phyloP scores from a whole-genome alignment of 768 basidiomycete species.

The Xerocomellus dryophilus region DNA sequence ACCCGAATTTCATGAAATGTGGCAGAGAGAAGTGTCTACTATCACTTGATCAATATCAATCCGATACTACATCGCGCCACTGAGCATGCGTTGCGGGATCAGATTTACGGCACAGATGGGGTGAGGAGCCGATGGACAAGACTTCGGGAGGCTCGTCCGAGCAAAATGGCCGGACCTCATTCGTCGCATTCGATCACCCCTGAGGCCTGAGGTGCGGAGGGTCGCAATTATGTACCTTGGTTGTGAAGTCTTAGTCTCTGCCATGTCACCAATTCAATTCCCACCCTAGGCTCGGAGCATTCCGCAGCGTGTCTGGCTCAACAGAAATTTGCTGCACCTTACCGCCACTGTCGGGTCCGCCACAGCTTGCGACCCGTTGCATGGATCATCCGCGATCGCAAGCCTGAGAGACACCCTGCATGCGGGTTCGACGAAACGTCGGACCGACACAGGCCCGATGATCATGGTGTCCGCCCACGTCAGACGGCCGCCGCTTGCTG shows the following conservation, averaged over 20 bases:
- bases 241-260: background rate
- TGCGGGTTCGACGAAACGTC: too few species aligned
- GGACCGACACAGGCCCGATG: too few species aligned
- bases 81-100: background rate
- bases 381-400: too few species aligned
- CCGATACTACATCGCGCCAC: background rate
- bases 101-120: background rate
- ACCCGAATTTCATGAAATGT: background rate
- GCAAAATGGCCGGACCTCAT: background rate
- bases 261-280: constrained; percentile 1
- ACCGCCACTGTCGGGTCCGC: too few species aligned
- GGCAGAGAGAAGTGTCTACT: background rate
- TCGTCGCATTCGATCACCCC: constrained; percentile 1
- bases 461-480: too few species aligned
- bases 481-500: too few species aligned
- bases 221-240: background rate
- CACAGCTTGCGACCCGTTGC: too few species aligned
- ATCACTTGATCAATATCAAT: background rate
- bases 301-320: too few species aligned
- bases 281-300: background rate
- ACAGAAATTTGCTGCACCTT: too few species aligned
- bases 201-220: background rate
- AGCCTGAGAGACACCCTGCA: background rate
- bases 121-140: background rate
- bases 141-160: background rate